A percentile compares a stretch with the other conserved stretches of the same genome.
Evolutionary conservation across 495 filamentous ascomycete species (phyloP).

Genomic region (Annulohypoxylon stygium): DNA sequence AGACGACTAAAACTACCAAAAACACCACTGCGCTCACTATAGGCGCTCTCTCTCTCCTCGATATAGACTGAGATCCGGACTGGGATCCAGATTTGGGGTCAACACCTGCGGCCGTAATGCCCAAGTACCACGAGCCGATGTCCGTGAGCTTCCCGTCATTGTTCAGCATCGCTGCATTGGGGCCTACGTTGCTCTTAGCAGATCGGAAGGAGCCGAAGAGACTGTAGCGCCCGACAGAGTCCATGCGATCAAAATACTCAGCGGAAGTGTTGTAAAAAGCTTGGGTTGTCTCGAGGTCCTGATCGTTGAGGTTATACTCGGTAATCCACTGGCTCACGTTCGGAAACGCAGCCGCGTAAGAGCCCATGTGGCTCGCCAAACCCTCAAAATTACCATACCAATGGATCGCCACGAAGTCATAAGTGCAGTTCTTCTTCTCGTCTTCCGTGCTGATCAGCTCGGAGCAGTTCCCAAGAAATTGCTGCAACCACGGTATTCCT

Average conservation of each 20-base stretch:
- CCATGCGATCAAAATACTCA: conserved; percentile 73
- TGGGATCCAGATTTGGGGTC: conserved; percentile 47
- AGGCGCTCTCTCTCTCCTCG: not conserved
- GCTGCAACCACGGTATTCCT: conserved; percentile 73
- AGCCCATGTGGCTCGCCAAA: conserved; percentile 75
- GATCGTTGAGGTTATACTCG: conserved; percentile 70
- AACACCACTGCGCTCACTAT: conserved; percentile 7
- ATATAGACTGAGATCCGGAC: not conserved
- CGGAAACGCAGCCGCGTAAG: conserved; percentile 69
- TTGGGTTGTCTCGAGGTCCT: conserved; percentile 68
- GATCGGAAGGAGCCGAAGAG: conserved; percentile 81
- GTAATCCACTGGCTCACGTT: conserved; percentile 78
- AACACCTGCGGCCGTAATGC: conserved; percentile 64
- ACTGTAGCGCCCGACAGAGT: conserved; percentile 73
- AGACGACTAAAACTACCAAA: conserved; percentile 9
- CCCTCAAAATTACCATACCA: conserved; percentile 85
- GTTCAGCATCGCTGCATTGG: conserved; percentile 75
- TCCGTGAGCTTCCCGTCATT: conserved; percentile 73
- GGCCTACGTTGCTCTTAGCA: conserved; percentile 74
- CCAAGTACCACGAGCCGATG: conserved; percentile 81
- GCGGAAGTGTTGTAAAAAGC: conserved; percentile 72
- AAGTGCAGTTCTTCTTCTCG: conserved; percentile 66
- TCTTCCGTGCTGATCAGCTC: conserved; percentile 53
- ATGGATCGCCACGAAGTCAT: conserved; percentile 80
- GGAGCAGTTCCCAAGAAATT: conserved; percentile 69